Conservation (phyloP, 768 basidiomycete genomes). For the Tephrocybe sp. region DNA sequence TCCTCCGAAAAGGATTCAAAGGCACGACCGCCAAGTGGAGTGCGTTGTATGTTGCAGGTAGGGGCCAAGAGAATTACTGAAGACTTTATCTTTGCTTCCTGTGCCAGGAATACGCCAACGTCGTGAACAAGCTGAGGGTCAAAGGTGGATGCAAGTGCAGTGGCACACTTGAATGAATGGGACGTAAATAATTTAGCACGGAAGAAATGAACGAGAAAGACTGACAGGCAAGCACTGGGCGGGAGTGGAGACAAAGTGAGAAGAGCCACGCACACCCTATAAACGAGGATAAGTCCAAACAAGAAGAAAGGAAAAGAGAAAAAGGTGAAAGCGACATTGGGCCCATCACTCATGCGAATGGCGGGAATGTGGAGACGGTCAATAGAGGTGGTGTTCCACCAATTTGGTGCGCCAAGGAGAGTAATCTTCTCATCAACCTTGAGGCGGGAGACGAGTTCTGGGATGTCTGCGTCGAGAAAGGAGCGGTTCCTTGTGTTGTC, state of each 20-base stretch:
- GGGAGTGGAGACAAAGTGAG: conserved; percentile 61
- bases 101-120: conserved; percentile 57
- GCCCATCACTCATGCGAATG: conserved; percentile 71
- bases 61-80: conserved; percentile 65
- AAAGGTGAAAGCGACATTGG: conserved; percentile 41
- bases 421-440: conserved; percentile 62
- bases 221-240: conserved; percentile 64
- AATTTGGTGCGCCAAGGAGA: conserved; percentile 62
- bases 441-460: conserved; percentile 50
- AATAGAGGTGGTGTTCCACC: conserved; percentile 67
- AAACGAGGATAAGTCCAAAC: conserved; percentile 4
- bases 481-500: too few relatives aligned
- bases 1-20: conserved; percentile 78
- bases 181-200: background rate
- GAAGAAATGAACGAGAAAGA: background rate
- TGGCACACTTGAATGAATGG: conserved; percentile 53
- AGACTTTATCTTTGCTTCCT: conserved; percentile 65
- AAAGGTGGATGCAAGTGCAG: conserved; percentile 69
- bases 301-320: background rate
- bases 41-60: conserved; percentile 74
- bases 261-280: conserved; percentile 66
- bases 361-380: conserved; percentile 60
- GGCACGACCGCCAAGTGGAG: conserved; percentile 54
- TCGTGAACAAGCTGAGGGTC: conserved; percentile 53
- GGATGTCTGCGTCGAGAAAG: conserved; percentile 54